Base-by-base conservation (phyloP, 495 filamentous ascomycete genomes). In the Pseudotulostoma volvatum region DNA sequence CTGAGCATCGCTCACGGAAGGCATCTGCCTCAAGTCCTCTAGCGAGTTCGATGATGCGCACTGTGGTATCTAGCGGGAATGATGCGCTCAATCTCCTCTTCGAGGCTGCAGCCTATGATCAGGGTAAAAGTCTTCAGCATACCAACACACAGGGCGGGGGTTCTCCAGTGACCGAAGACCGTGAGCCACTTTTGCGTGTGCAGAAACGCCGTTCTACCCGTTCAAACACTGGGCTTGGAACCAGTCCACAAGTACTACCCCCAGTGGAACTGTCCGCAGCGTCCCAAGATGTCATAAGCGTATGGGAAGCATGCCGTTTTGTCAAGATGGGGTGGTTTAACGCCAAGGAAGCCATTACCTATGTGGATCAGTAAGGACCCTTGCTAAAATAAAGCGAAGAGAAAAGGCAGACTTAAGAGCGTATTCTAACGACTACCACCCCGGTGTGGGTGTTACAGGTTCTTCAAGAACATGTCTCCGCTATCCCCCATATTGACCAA, bases 261-360 rank as follows among this genome's bases (percentile, higher is more conserved):
- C 59, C 57, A 1, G 52, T 60, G 13, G 46, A 55, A 7, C 33
- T 65, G 9, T 61, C 57, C 1, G 18, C 55, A 13, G 49, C 44
- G 5, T 39, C 49, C 1, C 44, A 46, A 13, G 59, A 58, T 17
- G 59, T 59, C 1, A 53, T 71, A n/a, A 40, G 47, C 36, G 43
- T 67, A 5, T 71, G 67, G 67, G 62, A 63, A 34, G 47, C 62
- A 1, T 69, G 64, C 47, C 64, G 65, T 3, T 68, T 65, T 44
- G 66, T 71, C 20, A 63, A 59, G 36, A 67, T 68, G 60, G 67
- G 67, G 0, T 70, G 64, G 66, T 67, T 71, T 36, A 64, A 60
- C 4, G 63, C 67, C 16, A 54, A 61, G 40, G 67, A 71, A 46
- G 67, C 67, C 7, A 59, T 65, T 1, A 64, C 63, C 0, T 57